Base-by-base conservation (phyloP, 441 rosid genomes). In the Theobroma grandiflorum region DNA sequence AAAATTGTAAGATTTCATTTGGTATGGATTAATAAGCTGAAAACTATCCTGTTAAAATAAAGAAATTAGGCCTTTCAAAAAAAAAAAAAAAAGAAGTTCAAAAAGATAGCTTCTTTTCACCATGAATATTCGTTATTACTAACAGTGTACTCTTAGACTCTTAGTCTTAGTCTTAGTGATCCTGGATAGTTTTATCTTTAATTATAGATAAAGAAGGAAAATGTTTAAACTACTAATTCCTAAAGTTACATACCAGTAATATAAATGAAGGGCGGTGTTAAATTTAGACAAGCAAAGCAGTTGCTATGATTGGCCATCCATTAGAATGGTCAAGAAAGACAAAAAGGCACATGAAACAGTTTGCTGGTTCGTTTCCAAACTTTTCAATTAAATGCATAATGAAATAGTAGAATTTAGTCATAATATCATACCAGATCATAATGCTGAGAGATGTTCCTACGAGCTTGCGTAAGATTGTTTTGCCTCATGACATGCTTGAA, bases 391-490 rank as follows among this genome's bases (percentile, higher is more conserved):
- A 18, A 70, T 61, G 5, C 1, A 20, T 14, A 7, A 26, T 50
- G 2, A 20, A 61, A 45, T 3, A 22, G 31, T 53, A 18, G 75
- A 58, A 59, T 8, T 52, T 57, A 26, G 50, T 62, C 8, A 8
- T 53, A 22, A 18, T 5, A 20, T 65, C 4, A 7, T 89, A 97
- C 99, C 93, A 95, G 88, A 87, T 97, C 98, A 82, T 95, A 97
- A 83, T 94, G 98, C 58, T 88, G 93, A 77, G 99, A 90, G 64
- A 93, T 93, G 65, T 95, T 97, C 84, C 98, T 87, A 4, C 99
- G 95, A 86, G 99, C 96, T 89, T 97, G 97, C 4, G 96, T 93
- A n/a, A 97, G 88, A 10, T 95, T 89, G 79, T 95, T 97, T 68
- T 87, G 86, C 78, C 97, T 88, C 4, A 86, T 82, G 57, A 89